phyloP scores from a whole-genome alignment of 2,329 filamentous ascomycete genomes.

The Fusarium nurragi region DNA sequence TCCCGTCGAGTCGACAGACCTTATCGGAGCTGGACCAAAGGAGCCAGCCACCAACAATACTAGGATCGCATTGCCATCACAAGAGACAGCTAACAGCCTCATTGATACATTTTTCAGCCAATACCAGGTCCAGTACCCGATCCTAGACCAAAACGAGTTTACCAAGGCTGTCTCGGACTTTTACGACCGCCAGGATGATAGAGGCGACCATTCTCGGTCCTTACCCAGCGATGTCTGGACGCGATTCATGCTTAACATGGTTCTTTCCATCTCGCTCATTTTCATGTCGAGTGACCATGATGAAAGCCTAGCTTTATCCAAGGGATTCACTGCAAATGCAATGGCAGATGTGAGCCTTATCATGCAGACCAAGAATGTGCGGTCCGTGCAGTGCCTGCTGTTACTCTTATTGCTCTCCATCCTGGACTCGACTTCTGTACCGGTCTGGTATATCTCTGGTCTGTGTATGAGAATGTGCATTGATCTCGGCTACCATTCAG shows the following conservation, averaged over 20 bases:
- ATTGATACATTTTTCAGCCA: constrained; percentile 4
- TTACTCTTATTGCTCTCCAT: constrained; percentile 2
- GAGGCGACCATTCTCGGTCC: rapidly evolving
- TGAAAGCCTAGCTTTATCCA: not conserved
- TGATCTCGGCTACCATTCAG: constrained; percentile 11
- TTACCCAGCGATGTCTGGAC: not conserved
- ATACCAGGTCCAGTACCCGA: constrained; percentile 17
- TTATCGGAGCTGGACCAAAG: not conserved
- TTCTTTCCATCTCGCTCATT: constrained; percentile 4
- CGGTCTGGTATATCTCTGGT: constrained; percentile 16
- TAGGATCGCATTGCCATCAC: not conserved
- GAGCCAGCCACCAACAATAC: rapidly evolving
- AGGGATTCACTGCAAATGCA: constrained; percentile 1
- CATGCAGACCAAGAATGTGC: constrained; percentile 15
- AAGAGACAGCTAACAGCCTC: not conserved
- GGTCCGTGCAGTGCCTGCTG: constrained; percentile 9
- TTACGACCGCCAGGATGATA: not conserved
- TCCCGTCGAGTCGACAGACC: not conserved
- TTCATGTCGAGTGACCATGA: constrained; percentile 6
- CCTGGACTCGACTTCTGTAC: constrained; percentile 1
- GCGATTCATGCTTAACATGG: constrained; percentile 21
- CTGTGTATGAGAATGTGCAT: constrained; percentile 22
- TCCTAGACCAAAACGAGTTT: constrained; percentile 4
- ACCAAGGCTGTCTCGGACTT: not conserved
- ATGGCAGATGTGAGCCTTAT: constrained; percentile 3